Evolutionary conservation across 1,139 yeast genomes (phyloP).

Genomic region (Suhomyces atakaporum): DNA sequence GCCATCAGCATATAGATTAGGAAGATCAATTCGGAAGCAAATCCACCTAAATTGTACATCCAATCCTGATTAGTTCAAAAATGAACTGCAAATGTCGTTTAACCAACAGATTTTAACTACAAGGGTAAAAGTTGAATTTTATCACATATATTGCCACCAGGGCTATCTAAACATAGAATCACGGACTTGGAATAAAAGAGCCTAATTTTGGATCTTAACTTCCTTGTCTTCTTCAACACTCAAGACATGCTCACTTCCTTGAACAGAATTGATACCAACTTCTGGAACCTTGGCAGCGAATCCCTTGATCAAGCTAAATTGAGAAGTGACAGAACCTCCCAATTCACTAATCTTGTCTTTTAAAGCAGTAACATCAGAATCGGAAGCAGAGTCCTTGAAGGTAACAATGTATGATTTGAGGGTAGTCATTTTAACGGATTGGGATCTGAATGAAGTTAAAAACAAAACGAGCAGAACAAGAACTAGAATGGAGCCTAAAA

Average conservation of each 20-base stretch:
- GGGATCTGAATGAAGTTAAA: constrained; percentile 3
- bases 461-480: constrained; percentile 8
- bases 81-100: too few relatives aligned
- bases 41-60: too few relatives aligned
- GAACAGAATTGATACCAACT: constrained; percentile 44
- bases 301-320: constrained; percentile 69
- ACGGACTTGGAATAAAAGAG: too few relatives aligned
- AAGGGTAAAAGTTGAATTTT: background rate
- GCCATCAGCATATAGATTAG: background rate
- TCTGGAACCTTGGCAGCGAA: constrained; percentile 57
- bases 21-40: too few relatives aligned
- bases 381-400: constrained; percentile 37
- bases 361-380: constrained; percentile 31
- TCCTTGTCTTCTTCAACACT: constrained; percentile 63
- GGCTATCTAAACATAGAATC: background rate
- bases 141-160: constrained; percentile 5
- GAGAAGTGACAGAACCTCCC: constrained; percentile 68
- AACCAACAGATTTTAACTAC: too few relatives aligned
- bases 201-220: constrained; percentile 44
- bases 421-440: constrained; percentile 16
- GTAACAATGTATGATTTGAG: constrained; percentile 41
- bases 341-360: constrained; percentile 39
- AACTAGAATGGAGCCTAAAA: constrained; percentile 3
- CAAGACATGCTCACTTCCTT: constrained; percentile 48
- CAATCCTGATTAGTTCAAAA: too few relatives aligned